phyloP scores from a whole-genome alignment of 78 protist genomes.

The Chrysochromulina parva region DNA sequence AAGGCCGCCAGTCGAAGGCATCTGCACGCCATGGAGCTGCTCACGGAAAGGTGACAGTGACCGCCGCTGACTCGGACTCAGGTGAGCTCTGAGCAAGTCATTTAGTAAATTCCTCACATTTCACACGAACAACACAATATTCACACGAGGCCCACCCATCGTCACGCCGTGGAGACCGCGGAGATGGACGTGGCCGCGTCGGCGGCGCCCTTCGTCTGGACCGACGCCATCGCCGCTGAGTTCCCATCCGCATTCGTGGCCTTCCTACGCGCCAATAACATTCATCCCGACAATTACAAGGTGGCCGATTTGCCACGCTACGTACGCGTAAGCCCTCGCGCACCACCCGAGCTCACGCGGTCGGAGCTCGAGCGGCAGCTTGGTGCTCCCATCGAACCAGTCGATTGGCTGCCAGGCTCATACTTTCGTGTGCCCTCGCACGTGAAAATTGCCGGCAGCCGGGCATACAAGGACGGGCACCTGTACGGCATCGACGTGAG shows the following conservation, averaged over 20 bases:
- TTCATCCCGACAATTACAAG: not conserved
- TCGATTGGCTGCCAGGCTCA: not conserved
- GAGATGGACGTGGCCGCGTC: no score
- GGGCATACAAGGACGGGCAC: not conserved
- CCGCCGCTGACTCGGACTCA: no score
- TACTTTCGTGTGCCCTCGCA: not conserved
- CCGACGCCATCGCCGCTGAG: not conserved
- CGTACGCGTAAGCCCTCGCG: not conserved
- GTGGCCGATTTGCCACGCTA: not conserved
- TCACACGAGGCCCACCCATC: no score
- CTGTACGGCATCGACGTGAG: constrained; percentile 72
- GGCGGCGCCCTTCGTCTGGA: not conserved
- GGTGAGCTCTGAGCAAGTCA: no score
- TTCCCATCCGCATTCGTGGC: not conserved
- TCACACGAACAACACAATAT: no score
- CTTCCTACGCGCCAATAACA: not conserved
- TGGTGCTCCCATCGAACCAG: not conserved
- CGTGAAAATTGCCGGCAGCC: not conserved
- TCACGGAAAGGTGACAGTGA: no score
- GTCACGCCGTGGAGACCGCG: no score
- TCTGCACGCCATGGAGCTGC: no score
- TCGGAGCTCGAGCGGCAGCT: not conserved
- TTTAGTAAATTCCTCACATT: no score
- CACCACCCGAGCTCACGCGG: not conserved
- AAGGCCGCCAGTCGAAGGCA: no score